Evolutionary conservation across 805 yeast genomes (phyloP).

Genomic region (Zygosaccharomyces bisporus): DNA sequence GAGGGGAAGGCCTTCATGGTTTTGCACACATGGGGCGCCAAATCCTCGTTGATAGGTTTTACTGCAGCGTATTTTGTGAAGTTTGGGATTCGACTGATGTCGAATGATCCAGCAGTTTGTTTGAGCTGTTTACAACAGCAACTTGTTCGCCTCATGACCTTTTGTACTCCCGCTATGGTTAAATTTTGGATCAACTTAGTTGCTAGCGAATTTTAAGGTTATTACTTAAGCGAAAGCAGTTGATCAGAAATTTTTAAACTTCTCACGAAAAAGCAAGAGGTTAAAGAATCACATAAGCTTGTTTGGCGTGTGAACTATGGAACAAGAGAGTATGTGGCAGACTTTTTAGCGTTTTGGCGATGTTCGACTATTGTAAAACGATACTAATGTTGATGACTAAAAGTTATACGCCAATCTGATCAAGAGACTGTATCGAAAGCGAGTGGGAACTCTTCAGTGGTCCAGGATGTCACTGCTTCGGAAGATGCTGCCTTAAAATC

Average conservation of each 20-base stretch:
- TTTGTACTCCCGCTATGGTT: background rate
- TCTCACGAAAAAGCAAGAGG: too few species aligned
- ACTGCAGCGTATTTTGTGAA: constrained; percentile 37
- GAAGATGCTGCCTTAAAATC: background rate
- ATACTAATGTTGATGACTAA: constrained; percentile 2
- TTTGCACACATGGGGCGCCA: constrained; percentile 37
- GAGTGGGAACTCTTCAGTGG: background rate
- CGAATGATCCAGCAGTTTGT: constrained; percentile 20
- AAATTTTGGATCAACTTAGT: too few species aligned
- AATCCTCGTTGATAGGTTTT: constrained; percentile 31
- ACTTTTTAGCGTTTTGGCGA: background rate
- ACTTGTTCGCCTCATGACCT: background rate
- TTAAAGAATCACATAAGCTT: background rate
- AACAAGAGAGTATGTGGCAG: constrained; percentile 3
- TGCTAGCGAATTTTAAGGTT: too few species aligned
- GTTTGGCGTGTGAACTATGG: background rate
- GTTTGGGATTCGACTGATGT: constrained; percentile 35
- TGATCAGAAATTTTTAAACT: background rate
- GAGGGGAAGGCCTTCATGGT: constrained; percentile 39
- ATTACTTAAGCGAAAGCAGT: too few species aligned
- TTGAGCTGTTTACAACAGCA: constrained; percentile 12
- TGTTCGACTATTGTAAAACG: background rate
- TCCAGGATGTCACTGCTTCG: background rate
- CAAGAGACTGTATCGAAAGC: background rate
- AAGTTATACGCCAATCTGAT: background rate